Base-by-base conservation (phyloP, 306 rosid genomes). In the Sphenostylis stenocarpa region DNA sequence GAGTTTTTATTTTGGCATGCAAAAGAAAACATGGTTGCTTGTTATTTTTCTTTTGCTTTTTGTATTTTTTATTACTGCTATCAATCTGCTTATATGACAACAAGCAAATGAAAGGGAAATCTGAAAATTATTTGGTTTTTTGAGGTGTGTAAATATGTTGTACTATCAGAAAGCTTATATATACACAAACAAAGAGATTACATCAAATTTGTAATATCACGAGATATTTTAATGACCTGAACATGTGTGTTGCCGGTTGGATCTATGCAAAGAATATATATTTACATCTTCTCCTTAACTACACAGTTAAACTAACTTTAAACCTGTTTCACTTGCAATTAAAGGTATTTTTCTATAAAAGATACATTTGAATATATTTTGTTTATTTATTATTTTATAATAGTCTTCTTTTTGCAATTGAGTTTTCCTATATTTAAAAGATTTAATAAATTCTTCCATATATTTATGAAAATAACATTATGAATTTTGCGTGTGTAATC, bases 141-240 rank as follows among this genome's bases (percentile, higher is more conserved):
- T 64, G 4, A 33, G 49, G 34, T 67, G 55, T 81, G 72, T 34
- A 55, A 20, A 66, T 7, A 36, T 41, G 14, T 12, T 66, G n/a
- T 41, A 66, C 31, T 11, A 20, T 13, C 29, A 13, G 67, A 72
- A 20, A 73, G 62, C 44, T 44, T 9, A 55, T 29, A 64, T 43
- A 16, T 45, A 10, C 43, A 38, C 13, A 58, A 52, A 53, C 62
- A 74, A 56, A 68, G 62, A 77, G 62, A 43, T 15, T 72, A 44
- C 21, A 67, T 29, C 38, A 28, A 19, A 38, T 38, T 76, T 65
- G n/a, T 31, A 60, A 68, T 49, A 24, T 11, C 47, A 66, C 44
- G 20, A 60, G 45, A 43, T 0, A n/a, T 23, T 8, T 24, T 2
- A 52, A 24, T 55, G 55, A 72, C 26, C 28, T 26, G 11, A 56